Evolutionary conservation across 805 yeast species (phyloP), one percentile per base, ranked within the genome.

Genomic region (Lachancea fermentati): DNA sequence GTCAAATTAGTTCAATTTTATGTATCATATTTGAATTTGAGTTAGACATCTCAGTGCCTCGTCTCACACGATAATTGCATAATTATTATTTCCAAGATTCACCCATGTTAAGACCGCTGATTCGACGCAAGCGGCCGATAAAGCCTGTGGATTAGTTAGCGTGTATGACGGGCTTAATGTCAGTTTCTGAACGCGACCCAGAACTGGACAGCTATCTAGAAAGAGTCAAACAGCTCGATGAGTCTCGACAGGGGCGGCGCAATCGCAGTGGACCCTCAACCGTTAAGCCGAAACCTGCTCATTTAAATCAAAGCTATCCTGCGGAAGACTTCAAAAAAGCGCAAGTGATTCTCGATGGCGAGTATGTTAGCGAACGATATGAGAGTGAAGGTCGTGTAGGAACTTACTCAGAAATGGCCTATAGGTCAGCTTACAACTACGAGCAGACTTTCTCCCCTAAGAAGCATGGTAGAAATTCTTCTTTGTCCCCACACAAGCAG

Each of bases 361-460:
- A 39, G 3, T 46, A 45, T 38, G 32, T 30, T 11, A 31, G 18
- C 11, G 36, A 34, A 24, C 3, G 37, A 31, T 19, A 30, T 35
- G 39, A 35, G 12, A 16, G n/a, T 15, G 19, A 28, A 9, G 19
- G 35, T 11, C 15, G 25, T 15, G 34, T 37, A 7, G 32, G 45
- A 9, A 38, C 44, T n/a, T 31, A 36, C 8, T 39, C 50, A 11
- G 41, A 47, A 13, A 44, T 55, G 30, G 50, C 57, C 0, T 58
- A 50, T 37, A 46, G 42, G 34, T 57, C 63, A 18, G 63, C 62
- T 2, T 60, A 58, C 36, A 60, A 53, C 28, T 58, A 52, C 45
- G 62, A 58, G 32, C 53, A 43, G 46, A 50, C 60, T 1, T 57
- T 56, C 29, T 54, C 60, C 4, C 58, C 60, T 11, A 50, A 45